Conservation (phyloP, 78 protist genomes). For the Dictyostelium brefeldianum region DNA sequence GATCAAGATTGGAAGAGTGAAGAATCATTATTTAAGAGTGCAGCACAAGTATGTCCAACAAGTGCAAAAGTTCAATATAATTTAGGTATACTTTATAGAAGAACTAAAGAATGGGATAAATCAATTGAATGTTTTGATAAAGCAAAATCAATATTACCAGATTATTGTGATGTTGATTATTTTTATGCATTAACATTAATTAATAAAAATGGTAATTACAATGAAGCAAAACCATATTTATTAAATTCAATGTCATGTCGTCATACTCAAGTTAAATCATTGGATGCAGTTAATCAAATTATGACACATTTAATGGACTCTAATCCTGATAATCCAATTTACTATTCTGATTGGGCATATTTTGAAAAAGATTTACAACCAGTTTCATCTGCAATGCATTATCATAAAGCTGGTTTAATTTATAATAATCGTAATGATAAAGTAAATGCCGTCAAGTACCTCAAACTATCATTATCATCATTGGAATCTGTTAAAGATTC, state of each 20-base stretch:
- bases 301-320: not conserved
- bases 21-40: not conserved
- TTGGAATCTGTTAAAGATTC: not conserved
- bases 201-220: constrained; percentile 5
- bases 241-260: not conserved
- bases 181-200: constrained; percentile 2
- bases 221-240: not conserved
- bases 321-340: not conserved
- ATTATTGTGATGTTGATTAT: constrained; percentile 33
- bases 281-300: not conserved
- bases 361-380: not conserved
- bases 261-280: not conserved
- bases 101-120: constrained; percentile 1
- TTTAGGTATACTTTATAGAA: constrained; percentile 18
- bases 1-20: constrained; percentile 46
- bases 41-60: constrained; percentile 42
- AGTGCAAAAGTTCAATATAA: constrained; percentile 58
- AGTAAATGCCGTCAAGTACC: not conserved
- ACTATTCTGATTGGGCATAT: not conserved
- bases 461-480: not conserved
- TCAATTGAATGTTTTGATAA: constrained; percentile 2
- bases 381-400: not conserved
- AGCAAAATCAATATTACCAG: constrained; percentile 35
- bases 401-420: constrained; percentile 3
- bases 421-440: not conserved